These are phyloP conservation scores for Trifolium fragiferum DNA, from an alignment of 306 rosid species.

Conservation along the genomic window DNA sequence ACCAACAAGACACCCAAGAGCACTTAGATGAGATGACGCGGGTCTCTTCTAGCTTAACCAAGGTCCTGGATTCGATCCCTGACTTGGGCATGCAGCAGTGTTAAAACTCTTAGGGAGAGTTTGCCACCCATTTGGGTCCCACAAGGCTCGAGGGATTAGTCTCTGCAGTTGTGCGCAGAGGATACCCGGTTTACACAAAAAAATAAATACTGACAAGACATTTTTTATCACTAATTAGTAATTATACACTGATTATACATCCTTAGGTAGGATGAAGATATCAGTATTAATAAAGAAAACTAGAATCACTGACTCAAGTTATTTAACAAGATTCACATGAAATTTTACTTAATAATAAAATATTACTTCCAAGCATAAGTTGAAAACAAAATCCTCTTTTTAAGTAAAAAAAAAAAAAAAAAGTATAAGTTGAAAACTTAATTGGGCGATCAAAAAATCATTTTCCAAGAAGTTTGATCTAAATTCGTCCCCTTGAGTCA, in stretches of 20 bases:
- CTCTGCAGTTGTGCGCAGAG: too few species aligned
- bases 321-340: not conserved
- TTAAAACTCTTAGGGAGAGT: too few species aligned
- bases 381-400: not conserved
- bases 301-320: not conserved
- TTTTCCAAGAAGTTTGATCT: not conserved
- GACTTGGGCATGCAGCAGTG: too few species aligned
- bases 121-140: too few species aligned
- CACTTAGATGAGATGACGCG: too few species aligned
- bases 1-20: not conserved
- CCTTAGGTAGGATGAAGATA: not conserved
- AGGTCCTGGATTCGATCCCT: too few species aligned
- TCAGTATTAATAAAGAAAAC: not conserved
- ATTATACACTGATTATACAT: not conserved
- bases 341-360: not conserved
- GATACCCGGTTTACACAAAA: too few species aligned
- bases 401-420: too few species aligned
- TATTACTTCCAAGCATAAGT: not conserved
- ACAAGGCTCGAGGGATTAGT: too few species aligned
- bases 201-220: not conserved
- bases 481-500: not conserved
- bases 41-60: too few species aligned
- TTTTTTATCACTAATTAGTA: too few species aligned
- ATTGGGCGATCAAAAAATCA: not conserved
- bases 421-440: not conserved